phyloP scores from a whole-genome alignment of 176 grass and related monocot genomes.

The Triticum urartu region DNA sequence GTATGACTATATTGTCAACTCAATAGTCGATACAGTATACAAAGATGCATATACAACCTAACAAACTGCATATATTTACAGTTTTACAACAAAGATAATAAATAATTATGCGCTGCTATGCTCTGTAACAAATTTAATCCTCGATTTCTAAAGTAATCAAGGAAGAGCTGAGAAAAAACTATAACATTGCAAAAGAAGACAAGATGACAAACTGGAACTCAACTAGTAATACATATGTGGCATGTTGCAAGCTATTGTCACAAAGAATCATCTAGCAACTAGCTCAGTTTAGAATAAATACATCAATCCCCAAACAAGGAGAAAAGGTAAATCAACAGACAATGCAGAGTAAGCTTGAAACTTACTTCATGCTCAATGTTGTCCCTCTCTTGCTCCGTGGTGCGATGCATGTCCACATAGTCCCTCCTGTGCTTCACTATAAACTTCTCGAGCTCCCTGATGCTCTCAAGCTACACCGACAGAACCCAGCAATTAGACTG shows the following conservation, averaged over 20 bases:
- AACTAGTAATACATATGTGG: background rate
- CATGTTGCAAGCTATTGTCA: background rate
- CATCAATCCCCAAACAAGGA: background rate
- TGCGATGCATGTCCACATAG: slow-evolving; percentile 86
- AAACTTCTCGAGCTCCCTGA: slow-evolving; percentile 74
- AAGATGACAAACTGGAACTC: background rate
- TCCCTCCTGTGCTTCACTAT: slow-evolving; percentile 85
- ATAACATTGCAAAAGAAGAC: background rate
- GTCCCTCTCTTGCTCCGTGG: slow-evolving; percentile 90
- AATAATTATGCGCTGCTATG: background rate
- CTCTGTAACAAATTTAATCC: background rate
- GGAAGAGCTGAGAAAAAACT: background rate
- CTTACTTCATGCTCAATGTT: slow-evolving; percentile 96
- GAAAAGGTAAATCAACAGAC: background rate
- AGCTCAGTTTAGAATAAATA: background rate
- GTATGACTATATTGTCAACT: slow-evolving; percentile 12
- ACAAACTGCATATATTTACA: background rate
- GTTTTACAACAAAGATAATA: background rate
- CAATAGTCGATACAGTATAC: background rate
- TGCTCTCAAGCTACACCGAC: slow-evolving; percentile 73
- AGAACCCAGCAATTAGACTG: slow-evolving; percentile 6
- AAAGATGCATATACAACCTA: background rate
- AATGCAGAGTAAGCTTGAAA: background rate
- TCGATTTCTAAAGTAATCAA: background rate
- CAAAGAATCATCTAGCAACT: background rate